These are phyloP conservation scores for Parachlorella kessleri DNA, from an alignment of 139 green algal species.

Conservation along the genomic window DNA sequence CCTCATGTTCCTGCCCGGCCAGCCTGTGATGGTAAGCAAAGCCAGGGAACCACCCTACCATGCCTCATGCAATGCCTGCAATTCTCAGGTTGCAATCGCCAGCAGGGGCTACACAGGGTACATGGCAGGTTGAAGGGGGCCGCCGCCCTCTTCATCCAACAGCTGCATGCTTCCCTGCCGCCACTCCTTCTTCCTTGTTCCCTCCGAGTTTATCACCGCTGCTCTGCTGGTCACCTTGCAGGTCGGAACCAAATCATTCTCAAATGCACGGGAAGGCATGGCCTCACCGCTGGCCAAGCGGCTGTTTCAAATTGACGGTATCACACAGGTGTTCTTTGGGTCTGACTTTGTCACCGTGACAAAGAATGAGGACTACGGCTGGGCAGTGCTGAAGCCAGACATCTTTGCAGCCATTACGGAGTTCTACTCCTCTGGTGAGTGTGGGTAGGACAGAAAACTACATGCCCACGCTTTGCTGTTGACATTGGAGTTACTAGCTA, in stretches of 20 bases:
- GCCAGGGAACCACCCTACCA: constrained; percentile 18
- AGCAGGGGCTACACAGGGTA: no score
- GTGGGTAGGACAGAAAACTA: no score
- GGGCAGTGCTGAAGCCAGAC: constrained; percentile 91
- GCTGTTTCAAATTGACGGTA: constrained; percentile 89
- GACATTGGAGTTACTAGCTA: no score
- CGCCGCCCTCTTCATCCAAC: neutral
- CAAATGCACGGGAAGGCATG: constrained; percentile 79
- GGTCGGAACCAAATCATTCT: constrained; percentile 70
- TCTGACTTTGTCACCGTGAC: constrained; percentile 98
- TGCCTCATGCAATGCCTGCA: neutral
- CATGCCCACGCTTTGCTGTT: no score
- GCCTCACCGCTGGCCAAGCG: constrained; percentile 87
- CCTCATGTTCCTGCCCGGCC: constrained; percentile 97
- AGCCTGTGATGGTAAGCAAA: constrained; percentile 62
- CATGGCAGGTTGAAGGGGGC: constrained; percentile 1
- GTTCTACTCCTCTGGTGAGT: constrained; percentile 74
- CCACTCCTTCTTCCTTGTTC: no score
- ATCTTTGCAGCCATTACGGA: constrained; percentile 98
- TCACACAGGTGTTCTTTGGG: constrained; percentile 88
- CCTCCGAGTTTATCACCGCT: no score
- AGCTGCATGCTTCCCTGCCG: no score
- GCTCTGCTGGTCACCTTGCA: no score
- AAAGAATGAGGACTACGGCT: constrained; percentile 79
- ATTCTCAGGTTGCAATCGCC: neutral